Evolutionary conservation across 2,329 filamentous ascomycete species (phyloP), one percentile per base, ranked within the genome.

Genomic region (Exophiala aquamarina): DNA sequence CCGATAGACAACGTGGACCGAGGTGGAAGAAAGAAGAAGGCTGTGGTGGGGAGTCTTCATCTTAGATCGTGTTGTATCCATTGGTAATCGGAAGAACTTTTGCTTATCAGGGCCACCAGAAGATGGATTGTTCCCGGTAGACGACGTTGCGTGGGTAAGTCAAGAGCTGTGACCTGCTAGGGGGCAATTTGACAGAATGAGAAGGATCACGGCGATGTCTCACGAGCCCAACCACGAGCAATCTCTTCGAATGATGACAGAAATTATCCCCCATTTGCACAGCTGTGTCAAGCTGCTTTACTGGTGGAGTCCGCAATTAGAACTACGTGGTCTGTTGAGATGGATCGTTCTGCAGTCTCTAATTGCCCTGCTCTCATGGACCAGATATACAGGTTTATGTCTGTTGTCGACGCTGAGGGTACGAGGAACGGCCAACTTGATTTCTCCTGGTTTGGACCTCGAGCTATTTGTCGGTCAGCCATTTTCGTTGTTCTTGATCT

Each of bases 21-120:
- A 59, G 18, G 45, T 52, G 6, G 61, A 63, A 34, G 61, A 62
- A 42, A 52, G 49, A 35, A 53, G 52, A 31, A 56, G 60, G 14
- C 37, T 51, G 1, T 63, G 60, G 58, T 63, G 61, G 59, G 53
- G 55, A 29, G 47, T 63, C 33, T 33, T 62, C 2, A 59, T 63
- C 26, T 39, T 63, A 20, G 52, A 57, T 32, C 65, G 70, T 6
- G 35, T 47, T 23, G 14, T 34, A 7, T 34, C 6, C 14, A 8
- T 34, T 6, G 32, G 32, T 18, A 34, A 18, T 14, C 13, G 32
- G 17, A 34, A n/a, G 32, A n/a, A n/a, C 6, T 34, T 34, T 34
- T 34, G 32, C 32, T 5, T 34, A 6, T 5, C 32, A 34, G 32
- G n/a, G 17, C 32, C 32, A 14, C 13, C 13, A 8, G 6, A n/a